These are phyloP conservation scores for Panaeolus cyanescens DNA, from an alignment of 768 basidiomycete species.

Conservation along the genomic window DNA sequence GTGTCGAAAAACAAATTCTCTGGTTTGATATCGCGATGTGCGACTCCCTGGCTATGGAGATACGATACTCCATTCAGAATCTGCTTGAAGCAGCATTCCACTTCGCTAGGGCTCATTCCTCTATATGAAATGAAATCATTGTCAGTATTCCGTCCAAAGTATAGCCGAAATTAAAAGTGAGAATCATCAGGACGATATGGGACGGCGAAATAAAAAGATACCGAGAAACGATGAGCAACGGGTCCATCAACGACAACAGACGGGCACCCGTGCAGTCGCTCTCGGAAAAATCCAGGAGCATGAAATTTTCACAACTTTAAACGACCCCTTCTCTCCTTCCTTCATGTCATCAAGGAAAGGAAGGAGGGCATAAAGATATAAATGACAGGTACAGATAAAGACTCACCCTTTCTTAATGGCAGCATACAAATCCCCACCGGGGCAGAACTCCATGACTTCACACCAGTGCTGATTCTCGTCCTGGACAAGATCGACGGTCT, in stretches of 20 bases:
- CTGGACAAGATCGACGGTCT: constrained; percentile 99
- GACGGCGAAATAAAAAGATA: not conserved
- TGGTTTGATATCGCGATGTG: constrained; percentile 97
- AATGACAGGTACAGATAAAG: constrained; percentile 4
- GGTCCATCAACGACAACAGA: not conserved
- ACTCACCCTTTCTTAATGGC: constrained; percentile 93
- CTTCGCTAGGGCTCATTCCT: constrained; percentile 85
- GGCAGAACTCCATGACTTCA: constrained; percentile 99
- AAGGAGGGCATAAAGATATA: constrained; percentile 2
- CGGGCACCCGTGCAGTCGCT: not conserved
- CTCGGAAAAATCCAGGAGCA: constrained; percentile 4
- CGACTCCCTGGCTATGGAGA: constrained; percentile 94
- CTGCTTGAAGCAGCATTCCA: constrained; percentile 98
- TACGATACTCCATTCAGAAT: constrained; percentile 87
- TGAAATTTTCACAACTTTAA: not conserved
- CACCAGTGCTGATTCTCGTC: constrained; percentile 98
- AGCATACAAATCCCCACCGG: constrained; percentile 96
- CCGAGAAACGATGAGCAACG: not conserved
- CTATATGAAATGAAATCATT: constrained; percentile 21
- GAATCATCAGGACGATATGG: constrained; percentile 2
- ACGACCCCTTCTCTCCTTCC: not conserved
- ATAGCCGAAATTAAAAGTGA: constrained; percentile 2
- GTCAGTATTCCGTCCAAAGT: constrained; percentile 13
- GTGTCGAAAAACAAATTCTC: constrained; percentile 96
- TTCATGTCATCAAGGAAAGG: not conserved